phyloP scores from a whole-genome alignment of 129 eudicot genomes.

The Silybum marianum region DNA sequence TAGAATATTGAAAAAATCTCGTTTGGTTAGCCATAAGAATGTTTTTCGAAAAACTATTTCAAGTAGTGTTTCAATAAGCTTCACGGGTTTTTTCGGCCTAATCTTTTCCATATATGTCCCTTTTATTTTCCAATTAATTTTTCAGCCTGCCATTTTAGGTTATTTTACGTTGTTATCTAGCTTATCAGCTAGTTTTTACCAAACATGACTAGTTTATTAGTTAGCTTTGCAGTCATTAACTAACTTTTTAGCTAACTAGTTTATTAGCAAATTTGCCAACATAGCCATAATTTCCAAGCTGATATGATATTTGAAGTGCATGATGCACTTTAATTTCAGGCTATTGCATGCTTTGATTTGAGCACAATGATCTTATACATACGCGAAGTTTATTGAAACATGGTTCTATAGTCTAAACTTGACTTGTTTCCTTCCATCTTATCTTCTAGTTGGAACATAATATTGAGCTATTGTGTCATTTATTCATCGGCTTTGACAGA shows the following conservation, averaged over 20 bases:
- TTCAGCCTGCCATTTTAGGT: not conserved
- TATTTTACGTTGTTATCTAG: not conserved
- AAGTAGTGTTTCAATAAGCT: not conserved
- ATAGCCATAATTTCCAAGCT: not conserved
- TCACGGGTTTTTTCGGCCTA: not conserved
- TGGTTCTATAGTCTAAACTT: not conserved
- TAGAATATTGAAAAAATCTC: not conserved
- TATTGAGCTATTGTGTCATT: not conserved
- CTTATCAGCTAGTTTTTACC: not conserved
- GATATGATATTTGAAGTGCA: constrained; percentile 1
- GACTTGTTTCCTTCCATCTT: not conserved
- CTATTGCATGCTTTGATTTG: not conserved
- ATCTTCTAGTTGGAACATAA: not conserved
- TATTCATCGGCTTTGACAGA: not conserved
- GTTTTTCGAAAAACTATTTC: not conserved
- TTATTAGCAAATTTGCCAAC: not conserved
- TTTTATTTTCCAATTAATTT: not conserved
- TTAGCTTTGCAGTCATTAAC: not conserved
- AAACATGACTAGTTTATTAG: not conserved
- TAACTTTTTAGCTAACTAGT: not conserved
- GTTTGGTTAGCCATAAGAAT: not conserved
- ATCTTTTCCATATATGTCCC: not conserved
- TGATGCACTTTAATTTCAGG: not conserved
- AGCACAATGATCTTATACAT: not conserved
- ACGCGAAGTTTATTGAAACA: not conserved